Evolutionary conservation across 345 rosid genomes (phyloP).

Genomic region (Aquilaria yunnanensis): DNA sequence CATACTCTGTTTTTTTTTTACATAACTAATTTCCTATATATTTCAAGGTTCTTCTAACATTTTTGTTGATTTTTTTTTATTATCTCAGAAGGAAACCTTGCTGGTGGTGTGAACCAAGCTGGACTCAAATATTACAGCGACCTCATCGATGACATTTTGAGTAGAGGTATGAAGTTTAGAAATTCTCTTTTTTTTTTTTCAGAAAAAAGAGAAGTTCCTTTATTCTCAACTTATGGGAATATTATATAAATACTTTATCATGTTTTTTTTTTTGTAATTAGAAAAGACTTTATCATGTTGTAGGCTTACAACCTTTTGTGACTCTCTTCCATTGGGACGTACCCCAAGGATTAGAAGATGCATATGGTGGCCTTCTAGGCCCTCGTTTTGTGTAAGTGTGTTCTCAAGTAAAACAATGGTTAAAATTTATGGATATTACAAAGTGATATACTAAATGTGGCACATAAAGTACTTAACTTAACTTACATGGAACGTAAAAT

Average conservation of each 20-base stretch:
- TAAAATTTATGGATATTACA: too few relatives aligned
- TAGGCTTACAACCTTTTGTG: slow-evolving; percentile 36
- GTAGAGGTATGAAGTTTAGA: slow-evolving; percentile 25
- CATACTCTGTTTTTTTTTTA: too few relatives aligned
- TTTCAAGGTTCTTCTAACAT: too few relatives aligned
- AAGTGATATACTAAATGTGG: too few relatives aligned
- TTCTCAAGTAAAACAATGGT: not conserved
- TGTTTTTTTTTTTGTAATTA: not conserved
- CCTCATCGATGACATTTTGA: slow-evolving; percentile 43
- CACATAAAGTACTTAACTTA: too few relatives aligned
- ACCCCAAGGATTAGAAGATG: slow-evolving; percentile 40
- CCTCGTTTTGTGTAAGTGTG: slow-evolving; percentile 29
- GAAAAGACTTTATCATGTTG: not conserved
- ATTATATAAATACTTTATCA: not conserved
- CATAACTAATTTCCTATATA: too few relatives aligned
- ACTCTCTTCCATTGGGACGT: slow-evolving; percentile 37
- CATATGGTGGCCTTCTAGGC: slow-evolving; percentile 40
- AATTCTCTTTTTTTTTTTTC: not conserved
- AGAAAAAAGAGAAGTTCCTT: too few relatives aligned
- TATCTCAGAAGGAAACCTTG: slow-evolving; percentile 28
- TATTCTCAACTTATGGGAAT: too few relatives aligned
- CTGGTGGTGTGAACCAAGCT: slow-evolving; percentile 39
- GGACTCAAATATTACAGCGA: slow-evolving; percentile 44
- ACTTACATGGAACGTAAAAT: too few relatives aligned
- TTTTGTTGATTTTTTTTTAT: not conserved